phyloP scores from a whole-genome alignment of 2,329 filamentous ascomycete genomes.

The Botryotinia globosa region DNA sequence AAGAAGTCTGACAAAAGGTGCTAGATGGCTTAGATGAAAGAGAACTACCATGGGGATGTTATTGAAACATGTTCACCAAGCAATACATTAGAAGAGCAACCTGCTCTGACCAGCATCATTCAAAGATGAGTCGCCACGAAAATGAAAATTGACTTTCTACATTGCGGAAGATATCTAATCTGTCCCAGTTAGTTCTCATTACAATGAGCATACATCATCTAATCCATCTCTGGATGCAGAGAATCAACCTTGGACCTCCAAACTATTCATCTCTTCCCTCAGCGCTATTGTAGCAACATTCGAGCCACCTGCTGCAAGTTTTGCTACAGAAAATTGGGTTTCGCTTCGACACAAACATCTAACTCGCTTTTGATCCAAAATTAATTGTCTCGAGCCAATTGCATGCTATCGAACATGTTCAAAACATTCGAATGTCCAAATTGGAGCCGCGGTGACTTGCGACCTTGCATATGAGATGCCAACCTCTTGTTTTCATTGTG shows the following conservation, averaged over 20 bases:
- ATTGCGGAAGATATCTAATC: not conserved
- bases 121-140: not conserved
- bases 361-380: not conserved
- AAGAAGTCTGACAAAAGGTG: not conserved
- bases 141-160: not conserved
- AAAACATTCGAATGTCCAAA: not conserved
- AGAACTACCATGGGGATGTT: not conserved
- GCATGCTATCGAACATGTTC: not conserved
- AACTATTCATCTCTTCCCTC: not conserved
- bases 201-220: not conserved
- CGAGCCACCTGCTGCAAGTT: not conserved
- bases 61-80: not conserved
- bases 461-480: not conserved
- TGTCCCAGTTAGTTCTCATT: not conserved
- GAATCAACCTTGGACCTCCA: not conserved
- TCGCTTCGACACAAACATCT: not conserved
- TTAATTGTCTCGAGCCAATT: not conserved
- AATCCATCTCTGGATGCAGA: not conserved
- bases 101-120: not conserved
- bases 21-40: not conserved
- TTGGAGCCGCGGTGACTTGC: not conserved
- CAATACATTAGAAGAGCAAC: not conserved
- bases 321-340: not conserved
- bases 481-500: not conserved
- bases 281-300: not conserved